phyloP scores from a whole-genome alignment of 2,329 filamentous ascomycete species.

The Beauveria sp. region DNA sequence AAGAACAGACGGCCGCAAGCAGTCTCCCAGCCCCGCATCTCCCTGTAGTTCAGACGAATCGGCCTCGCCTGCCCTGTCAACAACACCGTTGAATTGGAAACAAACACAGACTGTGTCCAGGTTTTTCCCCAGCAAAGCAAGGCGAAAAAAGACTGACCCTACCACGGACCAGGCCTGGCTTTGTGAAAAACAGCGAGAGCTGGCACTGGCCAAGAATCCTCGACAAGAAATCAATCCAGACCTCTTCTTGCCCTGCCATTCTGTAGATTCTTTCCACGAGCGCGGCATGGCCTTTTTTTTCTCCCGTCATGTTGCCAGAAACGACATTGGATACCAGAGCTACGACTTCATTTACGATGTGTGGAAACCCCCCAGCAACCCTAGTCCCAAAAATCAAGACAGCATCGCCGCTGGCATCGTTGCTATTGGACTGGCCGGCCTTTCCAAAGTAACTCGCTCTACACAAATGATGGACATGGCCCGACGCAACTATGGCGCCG shows the following conservation, averaged over 20 bases:
- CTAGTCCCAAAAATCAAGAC: slow-evolving; percentile 29
- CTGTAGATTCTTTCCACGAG: slow-evolving; percentile 28
- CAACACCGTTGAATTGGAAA: background rate
- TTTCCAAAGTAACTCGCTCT: slow-evolving; percentile 38
- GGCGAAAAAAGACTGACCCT: background rate
- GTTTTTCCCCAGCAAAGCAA: background rate
- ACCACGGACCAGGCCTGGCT: background rate
- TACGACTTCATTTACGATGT: slow-evolving; percentile 47
- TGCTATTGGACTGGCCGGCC: slow-evolving; percentile 45
- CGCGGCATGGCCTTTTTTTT: slow-evolving; percentile 43
- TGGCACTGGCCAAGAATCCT: background rate
- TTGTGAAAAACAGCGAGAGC: background rate
- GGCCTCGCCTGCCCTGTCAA: background rate
- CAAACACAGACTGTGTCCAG: background rate
- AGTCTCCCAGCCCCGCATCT: slow-evolving; percentile 13
- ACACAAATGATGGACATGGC: slow-evolving; percentile 38
- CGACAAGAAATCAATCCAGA: background rate
- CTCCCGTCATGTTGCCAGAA: slow-evolving; percentile 40
- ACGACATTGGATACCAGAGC: slow-evolving; percentile 40
- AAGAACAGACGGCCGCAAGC: slow-evolving; percentile 20
- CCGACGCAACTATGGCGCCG: slow-evolving; percentile 42
- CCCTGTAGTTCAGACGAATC: slow-evolving; percentile 1
- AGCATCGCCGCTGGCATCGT: slow-evolving; percentile 44
- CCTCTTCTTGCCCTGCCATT: slow-evolving; percentile 2
- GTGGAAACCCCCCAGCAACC: slow-evolving; percentile 36